A percentile compares a stretch with the other conserved stretches of the same genome.
phyloP scores from a whole-genome alignment of 176 grass and related monocot species.

The Canna indica region DNA sequence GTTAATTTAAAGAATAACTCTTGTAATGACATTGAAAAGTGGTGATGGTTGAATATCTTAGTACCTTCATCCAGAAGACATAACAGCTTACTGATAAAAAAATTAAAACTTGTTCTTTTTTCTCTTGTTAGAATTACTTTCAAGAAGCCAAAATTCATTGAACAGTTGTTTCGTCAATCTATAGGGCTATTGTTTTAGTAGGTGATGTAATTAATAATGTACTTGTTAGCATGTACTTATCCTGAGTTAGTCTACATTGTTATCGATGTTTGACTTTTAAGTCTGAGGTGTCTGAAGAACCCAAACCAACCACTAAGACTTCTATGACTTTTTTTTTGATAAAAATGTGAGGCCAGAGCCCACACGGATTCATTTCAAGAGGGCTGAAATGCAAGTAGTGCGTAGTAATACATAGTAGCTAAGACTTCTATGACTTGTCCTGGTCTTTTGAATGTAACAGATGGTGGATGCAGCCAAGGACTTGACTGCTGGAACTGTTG shows the following conservation, averaged over 20 bases:
- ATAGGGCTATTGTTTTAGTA: background rate
- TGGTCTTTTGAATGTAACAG: slow-evolving; percentile 15
- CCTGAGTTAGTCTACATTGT: background rate
- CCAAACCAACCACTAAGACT: background rate
- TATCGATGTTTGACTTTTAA: background rate
- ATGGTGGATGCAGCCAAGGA: slow-evolving; percentile 84
- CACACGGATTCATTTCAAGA: too few relatives aligned
- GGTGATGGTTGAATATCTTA: background rate
- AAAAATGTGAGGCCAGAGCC: too few relatives aligned
- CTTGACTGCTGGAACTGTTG: slow-evolving; percentile 68
- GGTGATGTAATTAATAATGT: background rate
- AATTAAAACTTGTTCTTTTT: background rate
- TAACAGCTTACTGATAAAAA: background rate
- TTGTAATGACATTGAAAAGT: background rate
- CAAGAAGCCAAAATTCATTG: too few relatives aligned
- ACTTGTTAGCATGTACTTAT: background rate
- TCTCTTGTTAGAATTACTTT: too few relatives aligned
- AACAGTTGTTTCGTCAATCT: too few relatives aligned
- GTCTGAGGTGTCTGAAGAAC: background rate
- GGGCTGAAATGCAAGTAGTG: too few relatives aligned
- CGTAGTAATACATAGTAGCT: too few relatives aligned
- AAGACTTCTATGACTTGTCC: background rate
- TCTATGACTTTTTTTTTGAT: background rate
- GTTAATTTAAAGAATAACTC: background rate
- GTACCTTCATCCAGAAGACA: background rate